Base-by-base conservation (phyloP, 1,284 basidiomycete species). In the Rhodotorula sp. region DNA sequence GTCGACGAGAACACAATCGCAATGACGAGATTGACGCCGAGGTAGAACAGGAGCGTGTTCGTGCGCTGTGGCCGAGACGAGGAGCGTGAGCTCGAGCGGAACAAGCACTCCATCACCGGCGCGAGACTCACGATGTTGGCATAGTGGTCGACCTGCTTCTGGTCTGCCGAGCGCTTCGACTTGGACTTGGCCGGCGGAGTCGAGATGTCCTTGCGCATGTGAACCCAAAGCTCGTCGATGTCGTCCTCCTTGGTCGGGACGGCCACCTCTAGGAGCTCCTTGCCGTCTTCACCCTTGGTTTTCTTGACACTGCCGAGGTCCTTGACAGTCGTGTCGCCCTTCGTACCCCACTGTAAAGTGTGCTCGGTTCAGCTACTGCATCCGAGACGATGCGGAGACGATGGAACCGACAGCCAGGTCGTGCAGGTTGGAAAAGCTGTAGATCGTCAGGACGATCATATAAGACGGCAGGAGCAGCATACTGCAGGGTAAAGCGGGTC, bases 271-370 rank as follows among this genome's bases (percentile, higher is more conserved):
- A 92, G 87, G 77, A 93, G 83, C 64, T 91, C 90, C 78, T 94
- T 90, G 63, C 92, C 93, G 79, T 90, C 88, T 61, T 89, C 88
- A 61, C 89, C 88, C 82, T 92, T 90, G 74, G 92, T 85, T 80
- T 92, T 93, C 85, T 93, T 93, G 1, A 92, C 93, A 13, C 88
- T 88, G 68, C 92, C 93, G 12, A 95, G 86, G 79, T 94, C 91
- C 81, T 94, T 94, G 25, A 88, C 84, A 12, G 91, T 83, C 4
- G 61, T 91, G 89, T 78, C 93, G 70, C 93, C 92, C 80, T 95
- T 94, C 44, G 92, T 94, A 72, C 93, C 92, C 92, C 87, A 73
- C 21, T 23, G 45, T 8, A 4, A 34, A 34, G 34, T 5, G 34
- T 49, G 23, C 9, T 12, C 25, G 42, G 23, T 45, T 45, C 34